Evolutionary conservation across 2,329 filamentous ascomycete genomes (phyloP).

Genomic region (Hypomyces rosellus): DNA sequence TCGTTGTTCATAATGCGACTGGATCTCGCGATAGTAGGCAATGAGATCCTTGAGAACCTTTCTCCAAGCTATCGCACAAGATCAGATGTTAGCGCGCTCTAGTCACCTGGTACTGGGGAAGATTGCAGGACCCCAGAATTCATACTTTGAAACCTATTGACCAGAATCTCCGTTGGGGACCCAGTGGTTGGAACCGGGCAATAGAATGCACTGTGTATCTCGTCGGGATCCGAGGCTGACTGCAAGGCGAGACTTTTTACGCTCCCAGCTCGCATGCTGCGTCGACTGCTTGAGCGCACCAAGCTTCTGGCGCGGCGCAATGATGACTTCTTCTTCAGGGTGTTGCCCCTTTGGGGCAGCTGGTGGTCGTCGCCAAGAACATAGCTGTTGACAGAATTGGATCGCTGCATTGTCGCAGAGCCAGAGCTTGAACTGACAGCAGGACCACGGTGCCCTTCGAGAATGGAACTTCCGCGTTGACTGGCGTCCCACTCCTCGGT

Average conservation of each 20-base stretch:
- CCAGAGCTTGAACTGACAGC: constrained; percentile 14
- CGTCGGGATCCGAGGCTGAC: constrained; percentile 59
- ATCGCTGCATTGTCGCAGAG: constrained; percentile 45
- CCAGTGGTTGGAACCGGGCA: constrained; percentile 84
- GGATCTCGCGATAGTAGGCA: constrained; percentile 86
- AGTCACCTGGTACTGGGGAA: background rate
- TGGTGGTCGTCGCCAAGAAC: constrained; percentile 39
- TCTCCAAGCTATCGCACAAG: constrained; percentile 64
- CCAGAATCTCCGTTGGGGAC: constrained; percentile 80
- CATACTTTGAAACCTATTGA: constrained; percentile 82
- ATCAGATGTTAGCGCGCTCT: constrained; percentile 4
- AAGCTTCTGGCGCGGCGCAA: constrained; percentile 67
- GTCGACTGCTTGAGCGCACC: constrained; percentile 71
- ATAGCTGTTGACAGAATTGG: constrained; percentile 53
- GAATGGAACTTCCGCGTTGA: constrained; percentile 58
- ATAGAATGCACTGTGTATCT: constrained; percentile 77
- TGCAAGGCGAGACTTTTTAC: constrained; percentile 74
- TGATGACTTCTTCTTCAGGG: constrained; percentile 83
- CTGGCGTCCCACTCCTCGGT: constrained; percentile 67
- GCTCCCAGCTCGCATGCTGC: constrained; percentile 78
- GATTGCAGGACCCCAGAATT: constrained; percentile 5
- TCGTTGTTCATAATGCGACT: constrained; percentile 79
- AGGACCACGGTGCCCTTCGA: constrained; percentile 39
- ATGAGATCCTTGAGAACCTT: constrained; percentile 94
- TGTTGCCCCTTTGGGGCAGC: constrained; percentile 52